Percentiles rank a stretch among this genome's conserved stretches.
Evolutionary conservation across 129 eudicot species (phyloP).

Genomic region (Lonicera japonica): DNA sequence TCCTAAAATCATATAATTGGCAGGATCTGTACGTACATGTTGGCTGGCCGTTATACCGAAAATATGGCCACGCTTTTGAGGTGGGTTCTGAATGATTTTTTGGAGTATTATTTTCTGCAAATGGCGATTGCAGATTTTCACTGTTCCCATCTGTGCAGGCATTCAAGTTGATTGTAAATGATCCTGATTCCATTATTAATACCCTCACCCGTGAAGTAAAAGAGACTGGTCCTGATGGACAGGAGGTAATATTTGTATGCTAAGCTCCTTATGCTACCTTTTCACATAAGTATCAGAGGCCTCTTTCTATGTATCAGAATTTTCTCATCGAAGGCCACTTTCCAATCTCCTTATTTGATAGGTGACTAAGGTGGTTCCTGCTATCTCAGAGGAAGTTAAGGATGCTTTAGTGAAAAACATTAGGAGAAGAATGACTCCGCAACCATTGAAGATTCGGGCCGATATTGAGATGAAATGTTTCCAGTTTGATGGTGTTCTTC

Average conservation of each 20-base stretch:
- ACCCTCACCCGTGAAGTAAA: constrained; percentile 82
- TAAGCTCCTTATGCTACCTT: constrained; percentile 6
- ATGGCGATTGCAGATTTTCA: constrained; percentile 3
- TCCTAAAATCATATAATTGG: constrained; percentile 1
- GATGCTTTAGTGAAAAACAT: constrained; percentile 80
- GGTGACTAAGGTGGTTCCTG: constrained; percentile 86
- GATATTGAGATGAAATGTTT: constrained; percentile 93
- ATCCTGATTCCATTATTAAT: constrained; percentile 81
- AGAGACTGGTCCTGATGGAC: constrained; percentile 79
- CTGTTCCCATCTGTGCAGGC: constrained; percentile 44
- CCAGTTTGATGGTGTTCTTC: constrained; percentile 93
- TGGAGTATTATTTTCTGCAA: background rate
- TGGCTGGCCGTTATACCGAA: constrained; percentile 94
- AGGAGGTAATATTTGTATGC: constrained; percentile 54
- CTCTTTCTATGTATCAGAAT: background rate
- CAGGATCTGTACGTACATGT: constrained; percentile 86
- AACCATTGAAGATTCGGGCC: constrained; percentile 92
- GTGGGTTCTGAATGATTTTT: constrained; percentile 26
- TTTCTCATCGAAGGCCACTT: background rate
- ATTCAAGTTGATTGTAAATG: constrained; percentile 68
- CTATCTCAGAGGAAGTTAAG: constrained; percentile 77
- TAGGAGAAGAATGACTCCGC: constrained; percentile 95
- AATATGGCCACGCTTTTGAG: constrained; percentile 96
- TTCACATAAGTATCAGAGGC: background rate
- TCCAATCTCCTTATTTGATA: constrained; percentile 18